Percentiles rank a stretch among this genome's conserved stretches.
phyloP scores from a whole-genome alignment of 805 yeast species.

The Hanseniaspora thailandica region DNA sequence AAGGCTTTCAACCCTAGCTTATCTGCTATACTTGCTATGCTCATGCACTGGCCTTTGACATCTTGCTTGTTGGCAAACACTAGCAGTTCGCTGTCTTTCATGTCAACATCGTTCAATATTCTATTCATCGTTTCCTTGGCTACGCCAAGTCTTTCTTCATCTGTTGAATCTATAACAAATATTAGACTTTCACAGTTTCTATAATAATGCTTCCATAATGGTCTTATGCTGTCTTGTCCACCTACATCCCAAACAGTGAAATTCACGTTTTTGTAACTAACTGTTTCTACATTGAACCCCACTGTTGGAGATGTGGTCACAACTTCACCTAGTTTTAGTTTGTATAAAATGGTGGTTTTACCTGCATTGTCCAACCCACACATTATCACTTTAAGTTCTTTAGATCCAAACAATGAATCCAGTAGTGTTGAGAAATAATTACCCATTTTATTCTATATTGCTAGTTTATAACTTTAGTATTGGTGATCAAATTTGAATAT shows the following conservation, averaged over 20 bases:
- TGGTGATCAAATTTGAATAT: too few relatives aligned
- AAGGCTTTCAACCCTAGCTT: conserved; percentile 81
- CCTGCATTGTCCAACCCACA: conserved; percentile 92
- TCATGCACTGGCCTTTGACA: conserved; percentile 77
- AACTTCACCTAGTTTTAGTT: conserved; percentile 78
- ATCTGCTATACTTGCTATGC: conserved; percentile 85
- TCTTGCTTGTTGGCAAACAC: conserved; percentile 93
- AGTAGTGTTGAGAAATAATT: conserved; percentile 76
- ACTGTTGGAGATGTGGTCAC: conserved; percentile 84
- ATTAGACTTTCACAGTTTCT: conserved; percentile 91
- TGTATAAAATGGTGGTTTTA: conserved; percentile 80
- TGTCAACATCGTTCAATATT: conserved; percentile 88
- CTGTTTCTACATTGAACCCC: conserved; percentile 86
- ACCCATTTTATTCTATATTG: conserved; percentile 44
- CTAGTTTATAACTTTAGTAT: not conserved
- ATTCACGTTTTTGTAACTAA: conserved; percentile 79
- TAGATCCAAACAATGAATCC: conserved; percentile 80
- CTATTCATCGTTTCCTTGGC: conserved; percentile 90
- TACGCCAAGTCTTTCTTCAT: conserved; percentile 82
- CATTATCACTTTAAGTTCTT: conserved; percentile 87
- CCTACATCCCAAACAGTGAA: conserved; percentile 95
- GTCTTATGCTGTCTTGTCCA: conserved; percentile 93
- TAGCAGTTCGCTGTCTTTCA: conserved; percentile 76
- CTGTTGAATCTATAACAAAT: conserved; percentile 86
- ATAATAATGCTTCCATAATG: conserved; percentile 90